Percentiles rank a stretch among this genome's conserved stretches.
These are phyloP conservation scores for Teratosphaeriaceae sp. DNA, from an alignment of 2,329 filamentous ascomycete species.

Conservation along the genomic window DNA sequence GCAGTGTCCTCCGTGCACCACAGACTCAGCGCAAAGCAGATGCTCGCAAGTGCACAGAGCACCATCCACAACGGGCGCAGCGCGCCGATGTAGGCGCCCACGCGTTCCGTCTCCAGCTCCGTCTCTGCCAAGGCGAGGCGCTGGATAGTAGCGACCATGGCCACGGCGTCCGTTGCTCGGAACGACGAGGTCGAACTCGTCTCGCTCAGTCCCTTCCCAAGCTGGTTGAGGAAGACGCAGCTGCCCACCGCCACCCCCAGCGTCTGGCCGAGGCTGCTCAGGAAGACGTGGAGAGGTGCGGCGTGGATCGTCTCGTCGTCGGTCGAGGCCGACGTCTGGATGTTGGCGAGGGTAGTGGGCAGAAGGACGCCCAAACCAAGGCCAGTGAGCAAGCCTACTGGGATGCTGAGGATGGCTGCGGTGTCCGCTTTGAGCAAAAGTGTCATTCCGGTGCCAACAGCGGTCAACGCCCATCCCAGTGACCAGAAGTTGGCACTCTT, in stretches of 20 bases:
- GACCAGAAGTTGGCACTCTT: no score
- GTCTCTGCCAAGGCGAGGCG: no score
- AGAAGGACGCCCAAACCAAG: slow-evolving; percentile 60
- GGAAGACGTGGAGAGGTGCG: slow-evolving; percentile 60
- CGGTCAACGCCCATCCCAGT: no score
- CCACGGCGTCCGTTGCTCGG: no score
- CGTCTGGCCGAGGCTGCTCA: slow-evolving; percentile 57
- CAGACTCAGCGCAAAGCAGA: background rate
- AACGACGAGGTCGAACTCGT: no score
- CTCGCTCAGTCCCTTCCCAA: no score
- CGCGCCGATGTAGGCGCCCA: no score
- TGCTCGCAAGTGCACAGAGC: background rate
- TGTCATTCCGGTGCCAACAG: background rate
- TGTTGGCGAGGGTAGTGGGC: slow-evolving; percentile 54
- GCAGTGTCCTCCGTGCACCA: no score
- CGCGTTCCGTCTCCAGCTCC: no score
- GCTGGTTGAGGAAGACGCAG: slow-evolving; percentile 57
- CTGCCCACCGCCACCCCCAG: slow-evolving; percentile 62
- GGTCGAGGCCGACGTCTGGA: slow-evolving; percentile 53
- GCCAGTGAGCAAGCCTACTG: slow-evolving; percentile 52
- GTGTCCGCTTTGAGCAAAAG: background rate
- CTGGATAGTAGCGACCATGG: no score
- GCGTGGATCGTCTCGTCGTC: slow-evolving; percentile 54
- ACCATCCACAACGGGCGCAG: background rate
- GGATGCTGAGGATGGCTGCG: background rate